Evolutionary conservation across 2,329 filamentous ascomycete genomes (phyloP).

Genomic region (Ophiostoma populinum): DNA sequence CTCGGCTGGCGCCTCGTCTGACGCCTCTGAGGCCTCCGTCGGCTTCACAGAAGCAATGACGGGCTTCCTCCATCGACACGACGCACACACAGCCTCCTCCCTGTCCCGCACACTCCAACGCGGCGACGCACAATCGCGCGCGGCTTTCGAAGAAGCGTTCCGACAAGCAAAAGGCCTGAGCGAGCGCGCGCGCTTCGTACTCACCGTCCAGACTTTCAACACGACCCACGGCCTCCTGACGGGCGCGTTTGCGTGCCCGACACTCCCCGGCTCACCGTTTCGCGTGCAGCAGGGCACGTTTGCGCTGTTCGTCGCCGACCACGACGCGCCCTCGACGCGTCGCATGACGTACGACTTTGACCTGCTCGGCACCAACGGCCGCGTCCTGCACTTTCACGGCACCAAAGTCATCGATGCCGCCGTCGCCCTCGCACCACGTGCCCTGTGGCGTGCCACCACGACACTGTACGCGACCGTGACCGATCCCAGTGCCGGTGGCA

Average conservation of each 20-base stretch:
- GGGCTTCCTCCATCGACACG: constrained; percentile 36
- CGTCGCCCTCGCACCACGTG: constrained; percentile 34
- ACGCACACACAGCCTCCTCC: neutral
- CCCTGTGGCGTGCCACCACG: constrained; percentile 44
- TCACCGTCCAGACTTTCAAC: constrained; percentile 39
- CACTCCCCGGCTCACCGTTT: constrained; percentile 38
- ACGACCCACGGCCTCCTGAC: constrained; percentile 34
- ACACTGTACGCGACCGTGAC: constrained; percentile 46
- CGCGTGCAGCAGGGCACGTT: constrained; percentile 41
- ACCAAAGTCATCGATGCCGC: constrained; percentile 46
- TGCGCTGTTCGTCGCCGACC: constrained; percentile 36
- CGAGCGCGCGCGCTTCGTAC: constrained; percentile 39
- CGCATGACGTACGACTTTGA: constrained; percentile 46
- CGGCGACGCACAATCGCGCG: constrained; percentile 23
- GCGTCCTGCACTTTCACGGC: constrained; percentile 39
- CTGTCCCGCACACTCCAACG: neutral
- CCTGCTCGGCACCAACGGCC: constrained; percentile 35
- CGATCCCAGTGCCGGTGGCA: neutral
- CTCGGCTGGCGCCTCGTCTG: no score
- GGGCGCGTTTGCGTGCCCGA: constrained; percentile 39
- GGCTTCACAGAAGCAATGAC: constrained; percentile 49
- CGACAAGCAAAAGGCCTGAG: constrained; percentile 34
- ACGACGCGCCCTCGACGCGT: constrained; percentile 35
- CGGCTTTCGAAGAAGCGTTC: constrained; percentile 35
- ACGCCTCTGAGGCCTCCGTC: constrained; percentile 24